Conservation (phyloP, 768 basidiomycete species). For the Agaricus subrufescens region DNA sequence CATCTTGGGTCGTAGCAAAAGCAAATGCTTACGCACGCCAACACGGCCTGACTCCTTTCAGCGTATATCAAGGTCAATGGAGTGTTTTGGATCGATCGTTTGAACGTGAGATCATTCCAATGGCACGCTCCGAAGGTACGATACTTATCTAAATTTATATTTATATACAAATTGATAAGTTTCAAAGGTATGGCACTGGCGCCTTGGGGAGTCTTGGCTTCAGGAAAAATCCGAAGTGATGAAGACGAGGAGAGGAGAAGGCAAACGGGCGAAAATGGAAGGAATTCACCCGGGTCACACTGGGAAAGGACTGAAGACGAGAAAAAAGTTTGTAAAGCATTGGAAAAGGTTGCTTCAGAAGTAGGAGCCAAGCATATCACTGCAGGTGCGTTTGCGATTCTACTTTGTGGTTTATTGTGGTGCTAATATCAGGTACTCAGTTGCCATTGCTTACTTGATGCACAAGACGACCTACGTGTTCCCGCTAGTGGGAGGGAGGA, state of each 20-base stretch:
- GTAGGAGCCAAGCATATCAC: conserved; percentile 43
- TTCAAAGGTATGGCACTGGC: conserved; percentile 24
- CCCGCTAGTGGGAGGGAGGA: conserved; percentile 45
- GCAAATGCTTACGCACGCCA: conserved; percentile 47
- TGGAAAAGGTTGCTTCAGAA: conserved; percentile 47
- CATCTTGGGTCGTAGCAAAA: conserved; percentile 44
- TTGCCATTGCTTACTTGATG: conserved; percentile 49
- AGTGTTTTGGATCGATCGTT: conserved; percentile 40
- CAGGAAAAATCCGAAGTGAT: conserved; percentile 45
- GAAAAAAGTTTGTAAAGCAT: conserved; percentile 32
- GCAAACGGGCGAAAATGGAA: conserved; percentile 28
- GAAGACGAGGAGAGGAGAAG: conserved; percentile 32
- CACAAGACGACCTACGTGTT: conserved; percentile 51
- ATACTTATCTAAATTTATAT: too few relatives aligned
- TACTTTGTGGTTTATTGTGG: too few relatives aligned
- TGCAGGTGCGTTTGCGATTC: conserved; percentile 24
- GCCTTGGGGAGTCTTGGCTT: conserved; percentile 26
- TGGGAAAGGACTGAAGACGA: conserved; percentile 47
- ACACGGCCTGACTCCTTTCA: conserved; percentile 46
- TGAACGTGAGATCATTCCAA: conserved; percentile 51
- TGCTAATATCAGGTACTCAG: conserved; percentile 14
- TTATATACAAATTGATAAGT: too few relatives aligned
- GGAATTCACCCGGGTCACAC: conserved; percentile 18
- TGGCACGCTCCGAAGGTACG: conserved; percentile 35
- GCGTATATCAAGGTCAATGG: conserved; percentile 48